Percentiles rank a stretch among this genome's conserved stretches.
phyloP scores from a whole-genome alignment of 2,329 filamentous ascomycete genomes.

The Raffaelea ambrosiae region DNA sequence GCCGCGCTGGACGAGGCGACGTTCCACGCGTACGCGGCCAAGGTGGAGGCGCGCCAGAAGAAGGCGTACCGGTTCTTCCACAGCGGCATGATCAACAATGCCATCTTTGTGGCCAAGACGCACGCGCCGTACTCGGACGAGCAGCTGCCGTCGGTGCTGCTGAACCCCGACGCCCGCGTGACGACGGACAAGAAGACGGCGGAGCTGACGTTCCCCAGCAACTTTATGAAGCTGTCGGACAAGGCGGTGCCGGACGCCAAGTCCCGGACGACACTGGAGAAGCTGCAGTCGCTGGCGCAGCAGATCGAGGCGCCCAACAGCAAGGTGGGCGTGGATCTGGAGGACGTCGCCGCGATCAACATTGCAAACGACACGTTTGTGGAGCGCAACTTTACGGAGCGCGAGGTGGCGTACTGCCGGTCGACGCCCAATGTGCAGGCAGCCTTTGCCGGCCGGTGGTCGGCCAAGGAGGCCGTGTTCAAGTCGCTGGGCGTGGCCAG shows the following conservation, averaged over 20 bases:
- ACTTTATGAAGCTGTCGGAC: conserved; percentile 54
- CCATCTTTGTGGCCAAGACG: conserved; percentile 90
- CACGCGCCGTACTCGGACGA: conserved; percentile 84
- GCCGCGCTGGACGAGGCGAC: conserved; percentile 84
- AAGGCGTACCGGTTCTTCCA: conserved; percentile 99
- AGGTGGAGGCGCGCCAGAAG: conserved; percentile 92
- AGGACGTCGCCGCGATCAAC: conserved; percentile 80
- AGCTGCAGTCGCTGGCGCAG: conserved; percentile 70
- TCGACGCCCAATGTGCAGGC: conserved; percentile 60
- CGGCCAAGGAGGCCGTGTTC: conserved; percentile 97
- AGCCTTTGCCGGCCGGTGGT: conserved; percentile 93
- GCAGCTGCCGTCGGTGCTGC: conserved; percentile 78
- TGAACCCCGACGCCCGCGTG: conserved; percentile 89
- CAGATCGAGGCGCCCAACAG: conserved; percentile 48
- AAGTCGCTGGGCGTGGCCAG: conserved; percentile 86
- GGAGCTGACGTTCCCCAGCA: conserved; percentile 62
- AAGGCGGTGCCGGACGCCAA: conserved; percentile 36
- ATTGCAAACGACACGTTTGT: conserved; percentile 91
- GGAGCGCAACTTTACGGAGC: conserved; percentile 83
- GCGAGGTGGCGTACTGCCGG: conserved; percentile 80
- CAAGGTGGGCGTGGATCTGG: conserved; percentile 89
- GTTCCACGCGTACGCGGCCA: conserved; percentile 73
- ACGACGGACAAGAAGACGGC: conserved; percentile 77
- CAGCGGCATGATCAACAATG: conserved; percentile 96
- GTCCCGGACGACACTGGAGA: conserved; percentile 58